phyloP scores from a whole-genome alignment of 176 grass and related monocot genomes.

The bread wheat (Triticum aestivum) region DNA sequence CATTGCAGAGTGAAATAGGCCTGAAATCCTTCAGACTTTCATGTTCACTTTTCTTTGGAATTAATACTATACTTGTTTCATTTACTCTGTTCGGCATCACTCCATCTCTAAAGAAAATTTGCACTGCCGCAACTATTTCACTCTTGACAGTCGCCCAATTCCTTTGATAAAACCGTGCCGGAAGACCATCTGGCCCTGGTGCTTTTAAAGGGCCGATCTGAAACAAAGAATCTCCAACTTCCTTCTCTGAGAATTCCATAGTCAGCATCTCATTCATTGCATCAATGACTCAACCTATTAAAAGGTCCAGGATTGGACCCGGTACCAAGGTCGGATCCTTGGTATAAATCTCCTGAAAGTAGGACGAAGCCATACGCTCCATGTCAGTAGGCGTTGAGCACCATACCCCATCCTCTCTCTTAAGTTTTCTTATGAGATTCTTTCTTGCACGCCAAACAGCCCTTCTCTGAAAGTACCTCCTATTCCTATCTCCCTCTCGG shows the following conservation, averaged over 20 bases:
- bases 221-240: not conserved
- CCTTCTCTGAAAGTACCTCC: not conserved
- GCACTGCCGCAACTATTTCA: not conserved
- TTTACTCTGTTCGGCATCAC: not conserved
- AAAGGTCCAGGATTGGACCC: too few relatives aligned
- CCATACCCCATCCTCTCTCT: not conserved
- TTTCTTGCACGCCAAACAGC: not conserved
- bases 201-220: not conserved
- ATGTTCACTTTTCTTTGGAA: not conserved
- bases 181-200: not conserved
- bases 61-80: not conserved
- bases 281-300: not conserved
- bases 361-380: not conserved
- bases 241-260: not conserved
- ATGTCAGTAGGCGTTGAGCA: not conserved
- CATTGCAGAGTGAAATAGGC: not conserved
- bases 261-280: not conserved
- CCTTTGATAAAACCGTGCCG: not conserved
- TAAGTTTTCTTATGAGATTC: not conserved
- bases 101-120: fast-evolving
- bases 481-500: not conserved
- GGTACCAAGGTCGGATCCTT: not conserved
- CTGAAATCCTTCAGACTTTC: not conserved
- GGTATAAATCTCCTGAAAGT: not conserved
- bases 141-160: not conserved